phyloP scores from a whole-genome alignment of 129 eudicot species.

The Centrapalus pauciflorus region DNA sequence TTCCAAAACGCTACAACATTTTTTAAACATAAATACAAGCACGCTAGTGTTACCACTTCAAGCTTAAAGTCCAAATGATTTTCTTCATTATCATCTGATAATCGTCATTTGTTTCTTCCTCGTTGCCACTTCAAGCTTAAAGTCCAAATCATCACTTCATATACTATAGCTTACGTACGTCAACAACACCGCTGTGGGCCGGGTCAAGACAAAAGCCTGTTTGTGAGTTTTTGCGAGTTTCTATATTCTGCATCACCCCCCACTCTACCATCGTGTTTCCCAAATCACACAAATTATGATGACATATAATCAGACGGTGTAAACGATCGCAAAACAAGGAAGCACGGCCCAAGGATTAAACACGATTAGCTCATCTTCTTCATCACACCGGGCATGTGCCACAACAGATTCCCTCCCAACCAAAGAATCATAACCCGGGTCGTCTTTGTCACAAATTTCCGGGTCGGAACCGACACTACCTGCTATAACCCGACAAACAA shows the following conservation, averaged over 20 bases:
- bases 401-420: constrained; percentile 44
- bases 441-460: constrained; percentile 39
- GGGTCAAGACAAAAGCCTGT: constrained; percentile 6
- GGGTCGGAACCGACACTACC: constrained; percentile 81
- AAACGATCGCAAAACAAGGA: constrained; percentile 82
- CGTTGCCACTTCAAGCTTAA: not conserved
- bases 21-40: too few species aligned
- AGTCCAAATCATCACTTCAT: not conserved
- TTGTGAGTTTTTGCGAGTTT: constrained; percentile 1
- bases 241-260: constrained; percentile 14
- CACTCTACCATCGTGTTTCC: constrained; percentile 1
- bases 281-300: constrained; percentile 4
- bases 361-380: constrained; percentile 66
- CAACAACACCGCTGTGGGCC: not conserved
- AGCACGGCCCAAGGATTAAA: constrained; percentile 86
- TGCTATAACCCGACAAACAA: constrained; percentile 81
- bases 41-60: too few species aligned
- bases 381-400: constrained; percentile 28
- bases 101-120: too few species aligned
- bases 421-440: constrained; percentile 72
- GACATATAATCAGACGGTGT: constrained; percentile 45
- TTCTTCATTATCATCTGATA: too few species aligned
- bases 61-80: too few species aligned
- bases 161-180: not conserved
- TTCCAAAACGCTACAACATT: too few species aligned